phyloP scores from a whole-genome alignment of 2,329 filamentous ascomycete genomes.

The Colletotrichum lindemuthianum region DNA sequence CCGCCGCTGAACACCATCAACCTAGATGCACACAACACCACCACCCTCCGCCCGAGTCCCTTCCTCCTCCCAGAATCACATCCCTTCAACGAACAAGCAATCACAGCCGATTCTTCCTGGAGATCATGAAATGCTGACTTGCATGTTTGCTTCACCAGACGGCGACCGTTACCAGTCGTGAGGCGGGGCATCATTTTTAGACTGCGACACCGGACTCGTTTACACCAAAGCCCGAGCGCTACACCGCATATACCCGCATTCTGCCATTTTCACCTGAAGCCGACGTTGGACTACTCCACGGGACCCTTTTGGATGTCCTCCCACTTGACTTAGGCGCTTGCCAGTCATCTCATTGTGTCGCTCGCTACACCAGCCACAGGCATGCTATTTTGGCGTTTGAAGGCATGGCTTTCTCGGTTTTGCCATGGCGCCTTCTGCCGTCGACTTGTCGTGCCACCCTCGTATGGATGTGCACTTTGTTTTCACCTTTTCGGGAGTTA shows the following conservation, averaged over 20 bases:
- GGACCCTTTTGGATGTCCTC: neutral
- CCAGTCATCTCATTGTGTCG: conserved; percentile 9
- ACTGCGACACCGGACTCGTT: conserved; percentile 26
- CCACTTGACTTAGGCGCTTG: conserved; percentile 8
- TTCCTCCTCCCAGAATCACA: conserved; percentile 4
- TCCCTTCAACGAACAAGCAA: conserved; percentile 12
- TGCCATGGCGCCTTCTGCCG: conserved; percentile 12
- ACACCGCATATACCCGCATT: conserved; percentile 32
- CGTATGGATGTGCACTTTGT: conserved; percentile 18
- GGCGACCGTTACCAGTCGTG: conserved; percentile 49
- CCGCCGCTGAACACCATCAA: conserved; percentile 20
- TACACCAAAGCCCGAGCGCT: conserved; percentile 19
- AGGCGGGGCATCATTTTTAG: conserved; percentile 21
- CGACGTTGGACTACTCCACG: conserved; percentile 10
- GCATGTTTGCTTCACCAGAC: conserved; percentile 42
- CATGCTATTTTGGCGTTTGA: conserved; percentile 10
- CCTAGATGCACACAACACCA: conserved; percentile 14
- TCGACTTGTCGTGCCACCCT: conserved; percentile 22
- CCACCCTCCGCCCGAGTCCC: conserved; percentile 11
- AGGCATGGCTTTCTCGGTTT: conserved; percentile 20
- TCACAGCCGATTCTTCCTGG: conserved; percentile 13
- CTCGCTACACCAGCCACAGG: conserved; percentile 21
- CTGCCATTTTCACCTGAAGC: conserved; percentile 18
- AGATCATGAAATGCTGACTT: conserved; percentile 35
- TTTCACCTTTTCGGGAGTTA: conserved; percentile 21